Evolutionary conservation across 2,329 filamentous ascomycete genomes (phyloP).

Genomic region (Penicillium sp.): DNA sequence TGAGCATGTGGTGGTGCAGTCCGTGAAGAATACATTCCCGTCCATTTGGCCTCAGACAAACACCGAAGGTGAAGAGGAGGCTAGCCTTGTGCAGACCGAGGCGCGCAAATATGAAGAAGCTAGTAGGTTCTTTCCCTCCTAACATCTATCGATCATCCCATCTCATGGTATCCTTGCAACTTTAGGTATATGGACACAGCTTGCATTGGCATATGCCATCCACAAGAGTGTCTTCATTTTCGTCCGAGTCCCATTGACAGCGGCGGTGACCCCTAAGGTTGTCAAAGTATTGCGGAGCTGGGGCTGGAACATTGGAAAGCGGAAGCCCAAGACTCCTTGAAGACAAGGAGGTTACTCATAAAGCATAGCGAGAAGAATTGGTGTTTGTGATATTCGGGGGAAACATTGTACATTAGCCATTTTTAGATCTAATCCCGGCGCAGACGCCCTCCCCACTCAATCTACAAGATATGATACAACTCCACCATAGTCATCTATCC

Average conservation of each 20-base stretch:
- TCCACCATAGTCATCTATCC: constrained; percentile 5
- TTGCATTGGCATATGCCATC: constrained; percentile 91
- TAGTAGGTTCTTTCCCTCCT: constrained; percentile 60
- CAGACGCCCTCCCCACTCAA: constrained; percentile 25
- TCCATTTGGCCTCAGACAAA: constrained; percentile 39
- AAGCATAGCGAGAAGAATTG: constrained; percentile 23
- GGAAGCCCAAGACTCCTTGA: constrained; percentile 47
- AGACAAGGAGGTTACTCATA: constrained; percentile 11
- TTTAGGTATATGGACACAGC: constrained; percentile 73
- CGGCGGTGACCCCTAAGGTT: constrained; percentile 89
- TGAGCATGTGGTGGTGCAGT: constrained; percentile 46
- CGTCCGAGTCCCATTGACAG: constrained; percentile 86
- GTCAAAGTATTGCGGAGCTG: constrained; percentile 82
- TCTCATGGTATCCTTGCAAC: not conserved
- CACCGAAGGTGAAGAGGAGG: constrained; percentile 19
- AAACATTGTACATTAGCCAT: constrained; percentile 34
- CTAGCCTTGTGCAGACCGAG: constrained; percentile 61
- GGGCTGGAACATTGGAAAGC: constrained; percentile 94
- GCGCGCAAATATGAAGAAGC: constrained; percentile 64
- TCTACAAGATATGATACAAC: constrained; percentile 20
- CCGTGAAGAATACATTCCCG: constrained; percentile 33
- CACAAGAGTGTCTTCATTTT: constrained; percentile 95
- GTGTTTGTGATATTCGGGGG: constrained; percentile 11
- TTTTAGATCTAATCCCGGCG: constrained; percentile 31
- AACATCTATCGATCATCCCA: not conserved